These are phyloP conservation scores for Colletotrichum camelliae DNA, from an alignment of 2,329 filamentous ascomycete species.

Conservation along the genomic window DNA sequence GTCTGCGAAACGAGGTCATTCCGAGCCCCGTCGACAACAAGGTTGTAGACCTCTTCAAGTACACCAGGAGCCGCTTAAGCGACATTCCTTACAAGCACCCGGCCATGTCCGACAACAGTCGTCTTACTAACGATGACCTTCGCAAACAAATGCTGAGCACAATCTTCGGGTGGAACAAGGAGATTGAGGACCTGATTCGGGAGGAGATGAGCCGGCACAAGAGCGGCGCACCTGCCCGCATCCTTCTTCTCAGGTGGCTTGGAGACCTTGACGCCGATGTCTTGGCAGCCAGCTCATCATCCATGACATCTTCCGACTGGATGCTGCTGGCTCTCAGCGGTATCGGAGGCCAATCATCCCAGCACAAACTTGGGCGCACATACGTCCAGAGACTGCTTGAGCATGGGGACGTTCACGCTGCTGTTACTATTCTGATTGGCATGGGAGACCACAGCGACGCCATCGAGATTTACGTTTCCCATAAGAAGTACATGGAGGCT, in stretches of 20 bases:
- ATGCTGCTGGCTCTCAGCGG: slow-evolving; percentile 92
- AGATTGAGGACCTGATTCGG: slow-evolving; percentile 79
- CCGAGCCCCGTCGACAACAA: slow-evolving; percentile 78
- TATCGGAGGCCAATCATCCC: slow-evolving; percentile 75
- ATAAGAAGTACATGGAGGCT: slow-evolving; percentile 91
- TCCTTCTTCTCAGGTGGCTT: slow-evolving; percentile 91
- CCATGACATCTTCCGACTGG: slow-evolving; percentile 96
- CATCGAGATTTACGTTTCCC: slow-evolving; percentile 94
- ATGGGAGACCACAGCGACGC: slow-evolving; percentile 93
- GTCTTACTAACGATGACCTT: slow-evolving; percentile 78
- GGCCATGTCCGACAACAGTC: slow-evolving; percentile 59
- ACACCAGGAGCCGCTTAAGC: slow-evolving; percentile 78
- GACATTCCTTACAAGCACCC: slow-evolving; percentile 83
- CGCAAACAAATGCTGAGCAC: slow-evolving; percentile 89
- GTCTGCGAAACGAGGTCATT: slow-evolving; percentile 80
- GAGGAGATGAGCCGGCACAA: slow-evolving; percentile 84
- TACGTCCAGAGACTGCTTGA: slow-evolving; percentile 92
- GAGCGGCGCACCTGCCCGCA: slow-evolving; percentile 74
- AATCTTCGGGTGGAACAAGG: slow-evolving; percentile 93
- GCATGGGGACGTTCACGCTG: slow-evolving; percentile 88
- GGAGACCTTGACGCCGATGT: slow-evolving; percentile 83
- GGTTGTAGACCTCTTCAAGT: slow-evolving; percentile 83
- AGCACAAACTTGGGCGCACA: slow-evolving; percentile 88
- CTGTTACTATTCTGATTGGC: slow-evolving; percentile 90
- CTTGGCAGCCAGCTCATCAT: slow-evolving; percentile 79